Percentiles rank a stretch among this genome's conserved stretches.
Conservation (phyloP, 805 yeast species). For the Metschnikowia shivogae region DNA sequence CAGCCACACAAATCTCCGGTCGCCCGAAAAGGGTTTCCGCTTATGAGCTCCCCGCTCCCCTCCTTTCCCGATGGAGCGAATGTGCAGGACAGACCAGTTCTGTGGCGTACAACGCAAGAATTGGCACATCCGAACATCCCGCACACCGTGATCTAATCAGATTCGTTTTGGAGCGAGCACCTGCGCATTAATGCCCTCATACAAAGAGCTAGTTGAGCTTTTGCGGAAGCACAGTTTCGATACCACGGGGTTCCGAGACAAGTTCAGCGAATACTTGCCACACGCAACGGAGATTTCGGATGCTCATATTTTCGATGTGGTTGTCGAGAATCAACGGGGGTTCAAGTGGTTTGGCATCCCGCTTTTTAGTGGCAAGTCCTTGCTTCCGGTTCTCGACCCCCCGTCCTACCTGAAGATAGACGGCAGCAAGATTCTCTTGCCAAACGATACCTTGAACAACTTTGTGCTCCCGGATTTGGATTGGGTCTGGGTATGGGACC, state of each 20-base stretch:
- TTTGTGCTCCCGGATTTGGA: conserved; percentile 53
- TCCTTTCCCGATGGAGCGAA: too few species aligned
- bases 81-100: too few species aligned
- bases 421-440: conserved; percentile 32
- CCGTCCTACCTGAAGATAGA: conserved; percentile 43
- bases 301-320: conserved; percentile 32
- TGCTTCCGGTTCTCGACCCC: conserved; percentile 49
- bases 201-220: conserved; percentile 6
- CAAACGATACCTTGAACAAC: conserved; percentile 25
- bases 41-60: neutral
- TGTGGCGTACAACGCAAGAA: too few species aligned
- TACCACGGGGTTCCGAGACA: conserved; percentile 8
- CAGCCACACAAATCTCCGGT: neutral
- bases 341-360: conserved; percentile 50
- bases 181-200: neutral
- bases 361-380: conserved; percentile 41
- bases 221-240: conserved; percentile 8
- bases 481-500: conserved; percentile 67
- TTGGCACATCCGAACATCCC: too few species aligned
- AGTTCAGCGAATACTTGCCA: neutral
- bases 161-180: neutral
- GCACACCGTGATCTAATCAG: neutral
- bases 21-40: neutral
- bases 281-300: neutral
- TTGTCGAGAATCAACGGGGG: conserved; percentile 55